These are phyloP conservation scores for Podila epigama DNA, from an alignment of 192 early-diverging fungal genomes.

Conservation along the genomic window DNA sequence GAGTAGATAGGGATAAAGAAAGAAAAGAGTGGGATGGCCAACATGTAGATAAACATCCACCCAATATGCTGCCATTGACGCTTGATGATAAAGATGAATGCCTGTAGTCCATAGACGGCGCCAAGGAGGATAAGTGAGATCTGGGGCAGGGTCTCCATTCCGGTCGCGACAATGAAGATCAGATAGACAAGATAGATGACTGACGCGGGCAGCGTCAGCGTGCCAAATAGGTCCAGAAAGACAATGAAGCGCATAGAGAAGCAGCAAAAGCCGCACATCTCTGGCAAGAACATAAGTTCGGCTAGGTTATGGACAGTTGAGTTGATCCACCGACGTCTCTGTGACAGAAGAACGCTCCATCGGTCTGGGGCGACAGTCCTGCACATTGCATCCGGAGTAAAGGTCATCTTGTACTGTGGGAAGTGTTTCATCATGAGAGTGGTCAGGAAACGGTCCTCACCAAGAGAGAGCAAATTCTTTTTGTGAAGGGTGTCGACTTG, in stretches of 20 bases:
- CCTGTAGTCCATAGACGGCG: constrained; percentile 88
- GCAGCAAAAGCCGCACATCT: constrained; percentile 96
- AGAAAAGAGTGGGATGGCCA: constrained; percentile 91
- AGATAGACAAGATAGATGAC: constrained; percentile 84
- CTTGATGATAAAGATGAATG: constrained; percentile 64
- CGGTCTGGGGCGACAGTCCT: constrained; percentile 90
- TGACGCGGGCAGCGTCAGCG: constrained; percentile 79
- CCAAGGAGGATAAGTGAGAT: constrained; percentile 84
- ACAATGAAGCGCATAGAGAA: constrained; percentile 98
- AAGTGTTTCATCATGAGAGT: constrained; percentile 98
- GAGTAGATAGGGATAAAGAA: constrained; percentile 93
- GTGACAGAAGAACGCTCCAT: constrained; percentile 90
- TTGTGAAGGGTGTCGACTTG: constrained; percentile 95
- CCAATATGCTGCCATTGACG: constrained; percentile 82
- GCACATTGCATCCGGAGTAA: constrained; percentile 90
- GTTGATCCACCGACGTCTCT: constrained; percentile 98
- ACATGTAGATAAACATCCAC: constrained; percentile 88
- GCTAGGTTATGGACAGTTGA: constrained; percentile 96
- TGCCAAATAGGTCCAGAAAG: constrained; percentile 89
- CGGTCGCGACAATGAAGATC: constrained; percentile 70
- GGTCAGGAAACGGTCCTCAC: constrained; percentile 97
- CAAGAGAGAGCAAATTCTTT: constrained; percentile 95
- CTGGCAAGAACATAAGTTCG: constrained; percentile 83
- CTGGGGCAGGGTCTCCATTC: constrained; percentile 73
- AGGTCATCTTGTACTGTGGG: constrained; percentile 92